phyloP scores from a whole-genome alignment of 148 eudicot genomes.

The Fagopyrum esculentum region DNA sequence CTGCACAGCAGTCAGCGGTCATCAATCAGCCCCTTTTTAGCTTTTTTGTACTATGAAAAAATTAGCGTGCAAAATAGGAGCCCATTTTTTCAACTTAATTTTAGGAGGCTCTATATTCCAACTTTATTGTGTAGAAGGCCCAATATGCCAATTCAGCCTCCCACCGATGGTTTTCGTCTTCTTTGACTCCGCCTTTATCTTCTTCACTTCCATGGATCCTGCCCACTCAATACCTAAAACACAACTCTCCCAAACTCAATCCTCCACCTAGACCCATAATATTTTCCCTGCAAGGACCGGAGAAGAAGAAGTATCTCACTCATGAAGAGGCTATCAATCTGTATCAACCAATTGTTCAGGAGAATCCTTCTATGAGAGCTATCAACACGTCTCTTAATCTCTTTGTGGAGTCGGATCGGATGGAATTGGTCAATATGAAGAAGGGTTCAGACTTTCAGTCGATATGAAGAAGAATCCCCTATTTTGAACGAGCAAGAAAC shows the following conservation, averaged over 20 bases:
- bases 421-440: conserved; percentile 35
- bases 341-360: conserved; percentile 56
- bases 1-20: no score
- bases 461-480: no score
- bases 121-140: no score
- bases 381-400: conserved; percentile 88
- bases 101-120: no score
- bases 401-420: conserved; percentile 60
- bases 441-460: no score
- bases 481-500: no score
- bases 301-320: conserved; percentile 40
- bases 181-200: conserved; percentile 21
- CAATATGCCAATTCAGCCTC: no score
- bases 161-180: conserved; percentile 17
- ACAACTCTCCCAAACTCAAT: conserved; percentile 18
- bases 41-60: no score
- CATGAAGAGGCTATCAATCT: conserved; percentile 53
- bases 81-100: no score
- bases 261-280: conserved; percentile 26
- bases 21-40: no score
- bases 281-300: conserved; percentile 11
- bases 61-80: no score
- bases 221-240: conserved; percentile 36
- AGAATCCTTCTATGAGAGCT: conserved; percentile 74
- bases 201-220: conserved; percentile 42